Percentiles rank a stretch among this genome's conserved stretches.
phyloP scores from a whole-genome alignment of 805 yeast genomes.

The Starmerella potacharoeniae region DNA sequence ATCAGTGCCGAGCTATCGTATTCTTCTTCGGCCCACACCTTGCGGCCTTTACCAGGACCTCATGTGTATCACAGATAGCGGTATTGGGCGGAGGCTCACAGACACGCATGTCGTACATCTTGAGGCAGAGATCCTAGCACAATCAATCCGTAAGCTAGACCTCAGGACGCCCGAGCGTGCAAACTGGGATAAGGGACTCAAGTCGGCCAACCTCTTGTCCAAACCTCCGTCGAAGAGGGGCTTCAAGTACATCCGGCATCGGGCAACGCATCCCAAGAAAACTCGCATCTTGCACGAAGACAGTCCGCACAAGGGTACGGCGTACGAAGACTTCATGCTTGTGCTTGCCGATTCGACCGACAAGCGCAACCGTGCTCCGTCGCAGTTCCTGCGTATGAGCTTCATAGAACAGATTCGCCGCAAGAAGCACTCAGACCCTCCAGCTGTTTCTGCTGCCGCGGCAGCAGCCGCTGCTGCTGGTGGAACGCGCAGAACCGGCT shows the following conservation, averaged over 20 bases:
- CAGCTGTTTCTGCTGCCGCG: constrained; percentile 20
- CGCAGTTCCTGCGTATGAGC: constrained; percentile 72
- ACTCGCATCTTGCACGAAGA: constrained; percentile 53
- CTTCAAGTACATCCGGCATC: constrained; percentile 15
- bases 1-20: constrained; percentile 59
- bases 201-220: constrained; percentile 3
- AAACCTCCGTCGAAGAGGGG: neutral
- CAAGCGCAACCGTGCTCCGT: constrained; percentile 32
- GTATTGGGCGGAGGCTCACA: constrained; percentile 47
- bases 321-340: constrained; percentile 84
- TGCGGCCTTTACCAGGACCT: constrained; percentile 75
- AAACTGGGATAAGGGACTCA: constrained; percentile 32
- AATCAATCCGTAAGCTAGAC: constrained; percentile 68
- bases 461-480: constrained; percentile 3
- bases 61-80: constrained; percentile 70
- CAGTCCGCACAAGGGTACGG: constrained; percentile 61
- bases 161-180: constrained; percentile 47
- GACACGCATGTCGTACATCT: constrained; percentile 68
- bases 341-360: constrained; percentile 40
- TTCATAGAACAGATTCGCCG: constrained; percentile 80
- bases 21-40: constrained; percentile 70
- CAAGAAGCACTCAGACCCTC: constrained; percentile 37
- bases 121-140: constrained; percentile 76
- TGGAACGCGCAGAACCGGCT: neutral
- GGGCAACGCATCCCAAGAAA: constrained; percentile 29